Conservation (phyloP, 2,329 filamentous ascomycete species). For the Aspergillus sp. region DNA sequence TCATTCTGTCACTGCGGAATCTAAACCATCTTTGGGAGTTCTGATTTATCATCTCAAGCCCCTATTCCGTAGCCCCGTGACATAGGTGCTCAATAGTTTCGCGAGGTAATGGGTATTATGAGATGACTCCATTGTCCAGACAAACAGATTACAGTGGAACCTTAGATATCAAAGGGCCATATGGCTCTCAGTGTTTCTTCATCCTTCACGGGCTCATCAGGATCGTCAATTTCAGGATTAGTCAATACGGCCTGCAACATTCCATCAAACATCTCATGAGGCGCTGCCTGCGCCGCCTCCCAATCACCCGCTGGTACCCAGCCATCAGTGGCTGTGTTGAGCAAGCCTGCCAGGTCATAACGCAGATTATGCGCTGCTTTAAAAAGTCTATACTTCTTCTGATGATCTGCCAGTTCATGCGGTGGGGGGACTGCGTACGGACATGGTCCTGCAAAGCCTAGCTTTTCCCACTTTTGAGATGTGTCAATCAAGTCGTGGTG, state of each 20-base stretch:
- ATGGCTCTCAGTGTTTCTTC: conserved; percentile 36
- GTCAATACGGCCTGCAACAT: conserved; percentile 34
- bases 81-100: too few species aligned
- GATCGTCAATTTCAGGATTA: conserved; percentile 31
- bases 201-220: conserved; percentile 37
- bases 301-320: conserved; percentile 40
- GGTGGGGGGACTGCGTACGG: conserved; percentile 30
- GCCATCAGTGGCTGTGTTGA: conserved; percentile 38
- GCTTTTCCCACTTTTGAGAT: conserved; percentile 39
- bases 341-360: conserved; percentile 29
- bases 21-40: too few species aligned
- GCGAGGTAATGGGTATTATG: background rate
- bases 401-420: conserved; percentile 29
- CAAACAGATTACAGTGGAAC: too few species aligned
- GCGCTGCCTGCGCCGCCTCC: conserved; percentile 32
- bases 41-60: too few species aligned
- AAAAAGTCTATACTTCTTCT: conserved; percentile 35
- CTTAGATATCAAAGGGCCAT: conserved; percentile 36
- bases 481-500: conserved; percentile 45
- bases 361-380: conserved; percentile 35
- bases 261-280: conserved; percentile 33
- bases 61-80: too few species aligned
- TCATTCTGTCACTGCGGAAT: too few species aligned
- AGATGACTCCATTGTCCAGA: background rate
- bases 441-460: conserved; percentile 40